A percentile compares a stretch with the other conserved stretches of the same genome.
Evolutionary conservation across 1,284 basidiomycete genomes (phyloP).

Genomic region (Melampsora larici-populina): DNA sequence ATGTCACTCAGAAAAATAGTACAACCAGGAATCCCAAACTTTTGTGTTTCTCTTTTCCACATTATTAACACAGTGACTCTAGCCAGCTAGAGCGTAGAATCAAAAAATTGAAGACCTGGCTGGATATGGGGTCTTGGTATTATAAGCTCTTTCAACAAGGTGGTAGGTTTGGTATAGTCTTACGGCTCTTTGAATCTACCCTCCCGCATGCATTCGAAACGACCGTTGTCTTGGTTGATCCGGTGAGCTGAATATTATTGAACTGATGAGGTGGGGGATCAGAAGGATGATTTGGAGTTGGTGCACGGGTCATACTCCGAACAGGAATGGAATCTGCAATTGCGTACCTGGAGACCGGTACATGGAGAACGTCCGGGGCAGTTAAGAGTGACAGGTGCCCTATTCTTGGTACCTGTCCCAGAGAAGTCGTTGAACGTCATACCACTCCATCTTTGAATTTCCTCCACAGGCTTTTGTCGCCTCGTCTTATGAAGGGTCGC

Average conservation of each 20-base stretch:
- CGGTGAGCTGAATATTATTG: background rate
- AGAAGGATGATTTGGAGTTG: no score
- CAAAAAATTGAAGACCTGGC: no score
- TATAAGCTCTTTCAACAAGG: background rate
- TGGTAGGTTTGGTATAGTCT: background rate
- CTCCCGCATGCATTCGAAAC: background rate
- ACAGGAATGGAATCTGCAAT: no score
- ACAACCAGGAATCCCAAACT: no score
- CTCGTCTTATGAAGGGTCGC: background rate
- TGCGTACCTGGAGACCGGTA: background rate
- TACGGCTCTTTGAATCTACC: background rate
- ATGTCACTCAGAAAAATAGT: no score
- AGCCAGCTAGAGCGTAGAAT: no score
- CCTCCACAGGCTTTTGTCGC: background rate
- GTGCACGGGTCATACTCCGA: no score
- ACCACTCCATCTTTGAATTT: conserved; percentile 19
- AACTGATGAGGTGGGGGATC: background rate
- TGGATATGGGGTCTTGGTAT: background rate
- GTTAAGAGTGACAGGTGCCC: conserved; percentile 17
- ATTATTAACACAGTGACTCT: no score
- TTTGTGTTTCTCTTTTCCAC: no score
- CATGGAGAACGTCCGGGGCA: conserved; percentile 7
- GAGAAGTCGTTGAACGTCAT: conserved; percentile 21
- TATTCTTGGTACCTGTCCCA: conserved; percentile 14
- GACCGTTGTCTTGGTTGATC: background rate